Evolutionary conservation across 106 monocot species (phyloP).

Genomic region (Agapanthus africanus): DNA sequence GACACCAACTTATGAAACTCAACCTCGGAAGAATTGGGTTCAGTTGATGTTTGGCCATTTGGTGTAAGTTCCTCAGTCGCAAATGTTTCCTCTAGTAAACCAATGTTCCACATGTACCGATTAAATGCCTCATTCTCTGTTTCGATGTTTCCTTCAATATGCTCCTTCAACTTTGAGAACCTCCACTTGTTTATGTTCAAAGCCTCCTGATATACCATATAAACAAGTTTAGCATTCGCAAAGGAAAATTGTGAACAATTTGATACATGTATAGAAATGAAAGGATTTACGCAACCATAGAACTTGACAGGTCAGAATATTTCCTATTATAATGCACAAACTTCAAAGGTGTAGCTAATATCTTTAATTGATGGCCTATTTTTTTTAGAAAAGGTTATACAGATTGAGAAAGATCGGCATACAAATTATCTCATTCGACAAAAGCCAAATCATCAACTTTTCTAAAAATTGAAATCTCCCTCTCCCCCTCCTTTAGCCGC

Average conservation of each 20-base stretch:
- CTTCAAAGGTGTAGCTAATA: too few relatives aligned
- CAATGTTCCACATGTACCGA: conserved; percentile 64
- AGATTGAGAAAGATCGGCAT: too few relatives aligned
- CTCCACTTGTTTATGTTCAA: conserved; percentile 76
- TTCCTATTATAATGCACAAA: too few relatives aligned
- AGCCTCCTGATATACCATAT: conserved; percentile 52
- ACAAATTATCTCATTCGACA: too few relatives aligned
- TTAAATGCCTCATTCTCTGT: conserved; percentile 85
- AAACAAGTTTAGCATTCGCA: background rate
- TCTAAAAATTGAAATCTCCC: too few relatives aligned
- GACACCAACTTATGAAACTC: conserved; percentile 21
- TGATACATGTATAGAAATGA: background rate
- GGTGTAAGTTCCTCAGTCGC: conserved; percentile 9
- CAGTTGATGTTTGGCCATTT: background rate
- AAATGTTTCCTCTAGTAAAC: conserved; percentile 68
- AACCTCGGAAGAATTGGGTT: conserved; percentile 17
- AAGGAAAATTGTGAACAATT: background rate
- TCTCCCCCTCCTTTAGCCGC: too few relatives aligned
- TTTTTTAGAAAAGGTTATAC: too few relatives aligned
- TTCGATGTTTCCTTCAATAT: conserved; percentile 59
- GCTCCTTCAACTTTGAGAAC: conserved; percentile 64
- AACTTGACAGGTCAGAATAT: background rate
- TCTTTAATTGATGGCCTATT: too few relatives aligned
- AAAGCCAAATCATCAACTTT: too few relatives aligned
- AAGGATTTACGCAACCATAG: background rate